These are phyloP conservation scores for Elongisporangium anandrum DNA, from an alignment of 352 stramenopile species.

Conservation along the genomic window DNA sequence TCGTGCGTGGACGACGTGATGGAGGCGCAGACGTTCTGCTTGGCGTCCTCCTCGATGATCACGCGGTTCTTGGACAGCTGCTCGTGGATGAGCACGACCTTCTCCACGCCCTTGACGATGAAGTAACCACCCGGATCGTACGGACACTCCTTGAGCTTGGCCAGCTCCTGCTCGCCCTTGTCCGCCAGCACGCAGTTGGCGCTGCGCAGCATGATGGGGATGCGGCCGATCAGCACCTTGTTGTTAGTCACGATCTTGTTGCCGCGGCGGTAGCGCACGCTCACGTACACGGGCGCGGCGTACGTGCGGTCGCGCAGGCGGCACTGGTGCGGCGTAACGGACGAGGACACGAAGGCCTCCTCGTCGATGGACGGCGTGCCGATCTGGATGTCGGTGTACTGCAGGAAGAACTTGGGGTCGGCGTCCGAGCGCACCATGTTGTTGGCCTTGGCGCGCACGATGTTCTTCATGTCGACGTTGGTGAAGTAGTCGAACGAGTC, in stretches of 20 bases:
- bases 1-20: conserved; percentile 99
- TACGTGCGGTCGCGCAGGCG: conserved; percentile 98
- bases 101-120: conserved; percentile 97
- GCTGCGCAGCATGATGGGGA: conserved; percentile 98
- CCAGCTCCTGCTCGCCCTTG: conserved; percentile 93
- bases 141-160: conserved; percentile 97
- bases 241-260: conserved; percentile 99
- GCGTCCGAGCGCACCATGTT: conserved; percentile 89
- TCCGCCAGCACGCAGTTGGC: conserved; percentile 95
- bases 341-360: conserved; percentile 92
- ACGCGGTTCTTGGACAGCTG: conserved; percentile 99
- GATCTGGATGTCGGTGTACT: conserved; percentile 98
- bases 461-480: conserved; percentile 98
- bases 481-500: conserved; percentile 99
- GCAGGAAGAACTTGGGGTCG: conserved; percentile 98
- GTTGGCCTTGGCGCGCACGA: conserved; percentile 93
- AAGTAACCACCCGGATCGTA: conserved; percentile 99
- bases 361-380: conserved; percentile 96
- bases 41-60: conserved; percentile 97
- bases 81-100: conserved; percentile 99
- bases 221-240: conserved; percentile 93
- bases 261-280: conserved; percentile 96
- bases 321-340: conserved; percentile 97
- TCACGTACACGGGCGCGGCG: conserved; percentile 98
- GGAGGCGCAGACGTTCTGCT: conserved; percentile 88